Evolutionary conservation across 1,284 basidiomycete species (phyloP).

Genomic region (Cutaneotrichosporon spelunceum): DNA sequence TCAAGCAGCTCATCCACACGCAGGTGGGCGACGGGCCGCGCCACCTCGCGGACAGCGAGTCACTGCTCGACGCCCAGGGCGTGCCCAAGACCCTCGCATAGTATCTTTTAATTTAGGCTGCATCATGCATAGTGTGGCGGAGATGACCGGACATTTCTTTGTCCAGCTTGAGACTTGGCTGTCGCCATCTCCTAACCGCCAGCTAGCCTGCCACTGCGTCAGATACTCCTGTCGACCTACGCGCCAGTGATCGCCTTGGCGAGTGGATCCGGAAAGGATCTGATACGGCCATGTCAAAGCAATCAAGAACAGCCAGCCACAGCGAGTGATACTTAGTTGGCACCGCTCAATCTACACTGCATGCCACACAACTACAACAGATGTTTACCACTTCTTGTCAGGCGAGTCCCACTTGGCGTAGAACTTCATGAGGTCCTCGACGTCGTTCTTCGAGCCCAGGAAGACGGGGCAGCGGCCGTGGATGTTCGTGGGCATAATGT

Average conservation of each 20-base stretch:
- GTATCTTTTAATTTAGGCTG: neutral
- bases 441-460: conserved; percentile 91
- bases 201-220: no score
- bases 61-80: conserved; percentile 51
- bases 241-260: no score
- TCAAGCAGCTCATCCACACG: conserved; percentile 86
- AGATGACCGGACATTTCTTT: no score
- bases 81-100: conserved; percentile 50
- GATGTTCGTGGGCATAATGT: conserved; percentile 82
- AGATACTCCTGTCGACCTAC: no score
- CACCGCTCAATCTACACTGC: neutral
- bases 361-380: conserved; percentile 7
- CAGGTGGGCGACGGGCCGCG: conserved; percentile 86
- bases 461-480: conserved; percentile 94
- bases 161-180: no score
- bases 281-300: no score
- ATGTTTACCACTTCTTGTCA: conserved; percentile 41
- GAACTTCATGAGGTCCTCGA: conserved; percentile 81
- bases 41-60: conserved; percentile 46
- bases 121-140: conserved; percentile 20
- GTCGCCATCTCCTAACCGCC: no score
- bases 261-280: no score
- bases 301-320: no score
- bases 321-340: no score
- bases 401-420: conserved; percentile 56